Evolutionary conservation across 805 yeast genomes (phyloP).

Genomic region (Candida insectalens): DNA sequence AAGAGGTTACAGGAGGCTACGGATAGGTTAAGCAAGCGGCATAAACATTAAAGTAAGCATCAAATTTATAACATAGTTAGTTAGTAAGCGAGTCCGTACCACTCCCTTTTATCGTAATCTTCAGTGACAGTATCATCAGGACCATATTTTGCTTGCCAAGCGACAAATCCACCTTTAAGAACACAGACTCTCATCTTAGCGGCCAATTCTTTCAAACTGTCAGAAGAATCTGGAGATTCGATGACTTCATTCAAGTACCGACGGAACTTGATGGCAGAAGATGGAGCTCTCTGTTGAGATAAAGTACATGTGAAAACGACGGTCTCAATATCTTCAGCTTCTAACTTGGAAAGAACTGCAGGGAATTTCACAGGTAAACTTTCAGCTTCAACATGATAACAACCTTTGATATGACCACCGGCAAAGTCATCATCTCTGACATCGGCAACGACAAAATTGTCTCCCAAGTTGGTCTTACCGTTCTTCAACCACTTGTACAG

Average conservation of each 20-base stretch:
- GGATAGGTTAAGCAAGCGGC: slow-evolving; percentile 23
- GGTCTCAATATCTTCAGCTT: slow-evolving; percentile 28
- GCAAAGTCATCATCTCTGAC: slow-evolving; percentile 77
- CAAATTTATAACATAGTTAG: no score
- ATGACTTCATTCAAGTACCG: slow-evolving; percentile 30
- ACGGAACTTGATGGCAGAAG: slow-evolving; percentile 59
- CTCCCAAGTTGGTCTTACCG: slow-evolving; percentile 28
- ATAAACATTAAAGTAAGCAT: neutral
- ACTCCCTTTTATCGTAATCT: slow-evolving; percentile 36
- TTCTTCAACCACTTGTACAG: slow-evolving; percentile 37
- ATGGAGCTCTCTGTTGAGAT: slow-evolving; percentile 88
- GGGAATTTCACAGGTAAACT: slow-evolving; percentile 30
- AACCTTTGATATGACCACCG: slow-evolving; percentile 62
- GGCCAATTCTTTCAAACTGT: slow-evolving; percentile 23
- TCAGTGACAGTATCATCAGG: slow-evolving; percentile 56
- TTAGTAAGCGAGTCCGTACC: no score
- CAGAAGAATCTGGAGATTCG: slow-evolving; percentile 10
- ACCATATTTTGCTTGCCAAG: slow-evolving; percentile 77
- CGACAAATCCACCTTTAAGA: slow-evolving; percentile 73
- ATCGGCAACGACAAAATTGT: slow-evolving; percentile 54
- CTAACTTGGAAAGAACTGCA: slow-evolving; percentile 27
- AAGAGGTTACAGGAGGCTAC: slow-evolving; percentile 57
- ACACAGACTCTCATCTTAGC: slow-evolving; percentile 45
- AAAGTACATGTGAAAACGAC: slow-evolving; percentile 87
- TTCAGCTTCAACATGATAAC: slow-evolving; percentile 47